Conservation (phyloP, 257 asterid genomes). For the Salvia hispanica region DNA sequence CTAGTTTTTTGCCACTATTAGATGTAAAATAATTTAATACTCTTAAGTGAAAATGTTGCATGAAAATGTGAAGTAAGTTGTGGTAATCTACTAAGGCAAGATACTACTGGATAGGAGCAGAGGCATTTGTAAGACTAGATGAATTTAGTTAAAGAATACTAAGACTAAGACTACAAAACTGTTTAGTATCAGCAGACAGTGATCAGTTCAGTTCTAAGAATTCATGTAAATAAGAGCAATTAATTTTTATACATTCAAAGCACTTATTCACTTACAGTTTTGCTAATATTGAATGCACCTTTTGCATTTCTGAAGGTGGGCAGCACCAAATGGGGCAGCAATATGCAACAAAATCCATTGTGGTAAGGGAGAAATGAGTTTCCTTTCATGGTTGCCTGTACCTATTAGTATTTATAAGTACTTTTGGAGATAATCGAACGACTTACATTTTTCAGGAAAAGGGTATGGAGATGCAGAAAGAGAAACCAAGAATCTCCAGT, state of each 20-base stretch:
- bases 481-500: conserved; percentile 55
- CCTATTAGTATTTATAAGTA: background rate
- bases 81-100: background rate
- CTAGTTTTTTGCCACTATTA: background rate
- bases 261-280: background rate
- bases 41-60: background rate
- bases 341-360: conserved; percentile 37
- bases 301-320: conserved; percentile 50
- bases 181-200: background rate
- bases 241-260: too few relatives aligned
- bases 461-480: conserved; percentile 40
- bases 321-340: conserved; percentile 47
- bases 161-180: background rate
- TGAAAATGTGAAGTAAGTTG: background rate
- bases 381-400: background rate
- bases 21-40: background rate
- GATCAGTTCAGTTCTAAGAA: background rate
- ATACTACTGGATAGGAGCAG: background rate
- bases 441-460: conserved; percentile 54
- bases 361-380: conserved; percentile 36
- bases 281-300: conserved; percentile 33
- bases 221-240: conserved; percentile 2
- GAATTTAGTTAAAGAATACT: background rate
- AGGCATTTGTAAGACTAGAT: background rate
- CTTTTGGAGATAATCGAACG: conserved; percentile 21